Evolutionary conservation across 2,329 filamentous ascomycete genomes (phyloP), one percentile per base, ranked within the genome.

Genomic region (Sarocladiaceae sp.): DNA sequence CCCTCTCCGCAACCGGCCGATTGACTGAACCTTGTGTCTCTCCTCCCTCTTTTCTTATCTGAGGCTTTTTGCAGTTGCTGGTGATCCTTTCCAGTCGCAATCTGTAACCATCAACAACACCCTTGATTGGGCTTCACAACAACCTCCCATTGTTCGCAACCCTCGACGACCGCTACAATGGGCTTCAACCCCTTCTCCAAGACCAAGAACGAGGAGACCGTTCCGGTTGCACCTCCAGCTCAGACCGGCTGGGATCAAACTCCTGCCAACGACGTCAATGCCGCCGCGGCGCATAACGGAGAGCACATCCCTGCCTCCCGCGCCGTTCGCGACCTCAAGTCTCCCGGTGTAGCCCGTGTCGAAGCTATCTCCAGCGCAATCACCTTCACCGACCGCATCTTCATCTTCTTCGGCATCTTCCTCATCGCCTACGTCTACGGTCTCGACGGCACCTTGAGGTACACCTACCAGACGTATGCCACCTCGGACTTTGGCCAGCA

Each of bases 361-460:
- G 79, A 84, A 64, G 77, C 76, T 26, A 69, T 86, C 44, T 67
- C 76, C 6, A 65, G 72, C 8, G 73, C 79, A 55, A 73, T 85
- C 33, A 80, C 76, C 17, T 55, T 66, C 3, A 54, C 58, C 13
- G 80, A 86, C 61, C 79, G 80, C 26, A 56, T 80, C 54, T 71
- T 74, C 55, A 74, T 87, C 62, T 86, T 86, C 65, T 60, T 78
- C 10, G 73, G 81, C 22, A 71, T 86, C 56, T 86, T 87, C 62
- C 63, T 87, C 28, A 68, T 86, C 51, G 78, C 82, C 11, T 87
- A 85, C 62, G 79, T 76, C 29, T 87, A 86, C 62, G 78, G 80
- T 2, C 71, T 86, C 20, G 82, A 85, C 56, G 78, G 78, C 22
- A 78, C 71, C 1, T 70, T 84, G 13, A 52, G 54, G 11, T 31